These are phyloP conservation scores for Pseudomassariella vexata DNA, from an alignment of 2,329 filamentous ascomycete genomes.

Conservation along the genomic window DNA sequence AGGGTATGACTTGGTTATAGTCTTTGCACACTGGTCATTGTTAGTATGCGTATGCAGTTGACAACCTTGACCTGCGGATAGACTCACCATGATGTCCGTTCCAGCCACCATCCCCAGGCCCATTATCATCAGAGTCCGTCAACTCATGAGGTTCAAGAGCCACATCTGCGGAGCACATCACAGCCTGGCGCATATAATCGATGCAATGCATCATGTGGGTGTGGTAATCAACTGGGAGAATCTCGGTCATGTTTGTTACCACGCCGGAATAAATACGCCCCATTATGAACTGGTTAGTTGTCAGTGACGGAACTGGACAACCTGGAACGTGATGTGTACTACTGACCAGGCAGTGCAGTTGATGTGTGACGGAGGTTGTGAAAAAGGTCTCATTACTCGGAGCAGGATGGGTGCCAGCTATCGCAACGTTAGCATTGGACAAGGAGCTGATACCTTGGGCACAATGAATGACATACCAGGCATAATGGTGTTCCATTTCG, in stretches of 20 bases:
- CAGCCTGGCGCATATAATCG: slow-evolving; percentile 18
- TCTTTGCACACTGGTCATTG: slow-evolving; percentile 18
- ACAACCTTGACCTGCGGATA: too few relatives aligned
- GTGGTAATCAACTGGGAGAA: slow-evolving; percentile 20
- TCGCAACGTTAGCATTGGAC: too few relatives aligned
- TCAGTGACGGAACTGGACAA: background rate
- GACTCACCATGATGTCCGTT: slow-evolving; percentile 16
- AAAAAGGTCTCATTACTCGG: slow-evolving; percentile 29
- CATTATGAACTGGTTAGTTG: slow-evolving; percentile 24
- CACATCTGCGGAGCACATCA: slow-evolving; percentile 19
- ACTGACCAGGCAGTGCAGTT: slow-evolving; percentile 28
- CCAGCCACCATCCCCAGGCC: slow-evolving; percentile 16
- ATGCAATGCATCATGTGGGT: slow-evolving; percentile 16
- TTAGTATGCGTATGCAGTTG: too few relatives aligned
- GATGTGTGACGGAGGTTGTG: slow-evolving; percentile 30
- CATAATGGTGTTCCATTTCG: slow-evolving; percentile 30
- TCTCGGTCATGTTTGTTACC: slow-evolving; percentile 9
- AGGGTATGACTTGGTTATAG: slow-evolving; percentile 15
- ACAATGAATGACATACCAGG: slow-evolving; percentile 20
- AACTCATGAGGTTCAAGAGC: slow-evolving; percentile 17
- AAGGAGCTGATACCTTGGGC: too few relatives aligned
- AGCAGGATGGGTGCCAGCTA: too few relatives aligned
- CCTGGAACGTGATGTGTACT: background rate
- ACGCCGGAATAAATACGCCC: slow-evolving; percentile 25
- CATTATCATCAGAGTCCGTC: slow-evolving; percentile 15